These are phyloP conservation scores for Carallia pectinifolia DNA, from an alignment of 345 rosid genomes.

Conservation along the genomic window DNA sequence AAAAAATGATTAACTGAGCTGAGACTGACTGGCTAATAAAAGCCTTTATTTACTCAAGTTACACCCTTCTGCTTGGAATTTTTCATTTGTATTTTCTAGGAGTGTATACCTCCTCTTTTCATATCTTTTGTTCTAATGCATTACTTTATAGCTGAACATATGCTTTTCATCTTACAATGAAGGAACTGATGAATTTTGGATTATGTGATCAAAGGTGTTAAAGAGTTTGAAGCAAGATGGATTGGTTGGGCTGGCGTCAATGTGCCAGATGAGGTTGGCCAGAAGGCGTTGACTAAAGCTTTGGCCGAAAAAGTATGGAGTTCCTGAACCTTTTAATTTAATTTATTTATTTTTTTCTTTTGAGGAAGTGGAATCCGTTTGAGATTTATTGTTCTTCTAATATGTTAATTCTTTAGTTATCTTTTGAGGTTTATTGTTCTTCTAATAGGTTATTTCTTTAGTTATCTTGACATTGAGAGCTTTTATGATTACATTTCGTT, in stretches of 20 bases:
- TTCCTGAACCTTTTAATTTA: not conserved
- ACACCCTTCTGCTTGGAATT: too few species aligned
- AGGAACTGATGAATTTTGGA: constrained; percentile 34
- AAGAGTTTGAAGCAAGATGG: constrained; percentile 99
- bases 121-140: not conserved
- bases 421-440: constrained; percentile 1
- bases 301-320: constrained; percentile 85
- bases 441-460: not conserved
- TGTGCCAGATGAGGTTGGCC: constrained; percentile 96
- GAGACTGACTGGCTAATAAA: too few species aligned
- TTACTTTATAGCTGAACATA: not conserved
- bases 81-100: too few species aligned
- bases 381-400: not conserved
- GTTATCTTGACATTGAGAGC: not conserved
- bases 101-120: too few species aligned
- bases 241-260: constrained; percentile 99
- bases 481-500: not conserved
- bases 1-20: not conserved
- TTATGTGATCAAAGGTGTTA: constrained; percentile 68
- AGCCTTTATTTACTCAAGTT: too few species aligned
- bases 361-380: constrained; percentile 1
- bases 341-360: not conserved
- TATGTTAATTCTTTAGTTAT: not conserved
- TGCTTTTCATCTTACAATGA: constrained; percentile 10
- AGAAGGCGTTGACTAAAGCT: constrained; percentile 88